Evolutionary conservation across 305 asterid genomes (phyloP), one percentile per base, ranked within the genome.

Genomic region (Fraxinus albicans): DNA sequence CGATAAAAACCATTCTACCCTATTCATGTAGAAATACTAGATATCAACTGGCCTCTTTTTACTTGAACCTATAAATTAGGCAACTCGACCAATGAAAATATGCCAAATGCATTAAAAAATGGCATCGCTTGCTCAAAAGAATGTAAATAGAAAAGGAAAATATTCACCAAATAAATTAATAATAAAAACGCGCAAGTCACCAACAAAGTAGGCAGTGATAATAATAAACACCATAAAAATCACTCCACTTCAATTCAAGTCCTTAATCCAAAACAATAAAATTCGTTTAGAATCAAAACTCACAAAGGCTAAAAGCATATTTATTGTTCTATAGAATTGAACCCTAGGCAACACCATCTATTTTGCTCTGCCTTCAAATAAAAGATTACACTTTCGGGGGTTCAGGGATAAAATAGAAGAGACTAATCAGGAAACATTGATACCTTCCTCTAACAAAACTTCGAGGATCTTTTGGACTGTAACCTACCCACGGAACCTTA

Each of bases 401-500:
- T 79, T 73, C 83, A 25, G 82, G 78, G 33, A 77, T 50, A 60
- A 70, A 67, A 78, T 27, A 40, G 10, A 72, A 33, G 44, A 34
- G 77, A 34, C 47, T 72, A 72, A 15, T 72, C 44, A 33, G 8
- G 19, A 72, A 72, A 31, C 38, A 72, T 44, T 31, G 79, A 81
- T 27, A 73, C 35, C 29, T 82, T 69, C 27, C 44, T 80, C 84
- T 73, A 74, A 76, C 87, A 88, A 88, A 86, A 83, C 83, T 84
- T 70, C 42, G 82, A 69, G 72, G 81, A 81, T 47, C 36, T 35
- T 34, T 23, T 33, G 73, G 74, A 78, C 67, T 36, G 7, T 36
- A 42, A 73, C 55, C 36, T 79, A 63, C 83, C 75, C 63, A 67
- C 76, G 40, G 42, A 78, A 73, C 63, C 85, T 78, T 58, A 33